phyloP scores from a whole-genome alignment of 345 rosid genomes.

The Firmiana major region DNA sequence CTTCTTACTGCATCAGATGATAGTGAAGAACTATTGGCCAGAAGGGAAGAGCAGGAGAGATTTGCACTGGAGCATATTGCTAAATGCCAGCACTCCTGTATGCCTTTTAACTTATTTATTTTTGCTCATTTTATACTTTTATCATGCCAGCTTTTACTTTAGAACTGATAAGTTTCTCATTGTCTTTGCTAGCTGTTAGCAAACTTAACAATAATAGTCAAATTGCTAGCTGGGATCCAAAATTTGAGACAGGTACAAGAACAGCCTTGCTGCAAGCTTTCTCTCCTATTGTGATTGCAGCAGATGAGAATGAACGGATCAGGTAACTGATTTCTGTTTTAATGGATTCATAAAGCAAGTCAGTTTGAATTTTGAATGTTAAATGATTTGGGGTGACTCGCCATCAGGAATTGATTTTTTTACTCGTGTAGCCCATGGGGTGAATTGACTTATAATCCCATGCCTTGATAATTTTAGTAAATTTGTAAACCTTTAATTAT shows the following conservation, averaged over 20 bases:
- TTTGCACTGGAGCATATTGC: conserved; percentile 76
- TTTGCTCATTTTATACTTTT: conserved; percentile 1
- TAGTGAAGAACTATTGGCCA: conserved; percentile 63
- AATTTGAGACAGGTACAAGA: conserved; percentile 82
- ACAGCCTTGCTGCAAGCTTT: conserved; percentile 84
- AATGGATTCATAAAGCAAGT: background rate
- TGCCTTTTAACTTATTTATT: conserved; percentile 20
- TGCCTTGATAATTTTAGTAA: background rate
- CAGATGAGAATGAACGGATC: conserved; percentile 92
- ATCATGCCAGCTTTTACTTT: conserved; percentile 8
- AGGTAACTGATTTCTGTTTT: conserved; percentile 40
- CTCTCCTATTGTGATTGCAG: conserved; percentile 88
- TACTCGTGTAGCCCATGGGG: background rate
- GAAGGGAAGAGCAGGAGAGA: conserved; percentile 89
- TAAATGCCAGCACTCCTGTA: conserved; percentile 86
- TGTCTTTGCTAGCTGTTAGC: conserved; percentile 57
- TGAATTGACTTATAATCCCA: background rate
- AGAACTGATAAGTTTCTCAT: conserved; percentile 23
- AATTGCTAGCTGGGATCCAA: conserved; percentile 88
- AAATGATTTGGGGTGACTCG: background rate
- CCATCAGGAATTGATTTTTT: background rate
- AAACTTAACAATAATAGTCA: conserved; percentile 68
- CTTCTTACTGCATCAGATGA: conserved; percentile 80
- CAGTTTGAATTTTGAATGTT: background rate
- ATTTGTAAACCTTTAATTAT: background rate